Conservation (phyloP, 2,329 filamentous ascomycete species). For the Trichoderma sp. region DNA sequence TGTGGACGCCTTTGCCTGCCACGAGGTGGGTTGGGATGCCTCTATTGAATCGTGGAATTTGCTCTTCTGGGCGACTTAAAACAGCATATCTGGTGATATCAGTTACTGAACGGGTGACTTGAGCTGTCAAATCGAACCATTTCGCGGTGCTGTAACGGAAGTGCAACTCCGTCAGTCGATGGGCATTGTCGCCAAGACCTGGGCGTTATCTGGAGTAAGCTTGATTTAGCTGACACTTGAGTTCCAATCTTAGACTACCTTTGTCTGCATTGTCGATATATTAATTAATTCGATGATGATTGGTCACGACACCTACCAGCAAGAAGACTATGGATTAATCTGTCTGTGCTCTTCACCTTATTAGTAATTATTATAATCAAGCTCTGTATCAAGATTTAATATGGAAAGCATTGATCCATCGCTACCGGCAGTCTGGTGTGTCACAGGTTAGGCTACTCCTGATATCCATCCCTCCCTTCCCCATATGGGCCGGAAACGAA, state of each 20-base stretch:
- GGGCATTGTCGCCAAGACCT: not conserved
- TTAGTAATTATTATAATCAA: not conserved
- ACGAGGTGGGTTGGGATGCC: not conserved
- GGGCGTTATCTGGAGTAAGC: not conserved
- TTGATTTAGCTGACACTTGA: not conserved
- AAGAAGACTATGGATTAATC: not conserved
- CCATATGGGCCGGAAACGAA: not conserved
- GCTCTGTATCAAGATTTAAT: not conserved
- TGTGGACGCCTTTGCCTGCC: not conserved
- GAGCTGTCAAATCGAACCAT: slow-evolving; percentile 3
- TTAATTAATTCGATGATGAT: not conserved
- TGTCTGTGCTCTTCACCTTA: not conserved
- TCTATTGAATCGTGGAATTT: not conserved
- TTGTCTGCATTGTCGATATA: not conserved
- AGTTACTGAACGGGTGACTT: not conserved
- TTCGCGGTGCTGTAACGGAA: not conserved
- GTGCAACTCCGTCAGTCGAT: not conserved
- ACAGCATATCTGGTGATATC: not conserved
- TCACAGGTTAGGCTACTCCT: not conserved
- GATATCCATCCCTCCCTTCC: not conserved
- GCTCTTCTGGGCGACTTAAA: not conserved
- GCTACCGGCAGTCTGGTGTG: not conserved
- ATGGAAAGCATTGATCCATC: not conserved
- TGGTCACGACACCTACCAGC: not conserved
- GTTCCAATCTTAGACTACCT: not conserved